Evolutionary conservation across 2,329 filamentous ascomycete genomes (phyloP), one percentile per base, ranked within the genome.

Genomic region (Fonsecaea monophora): DNA sequence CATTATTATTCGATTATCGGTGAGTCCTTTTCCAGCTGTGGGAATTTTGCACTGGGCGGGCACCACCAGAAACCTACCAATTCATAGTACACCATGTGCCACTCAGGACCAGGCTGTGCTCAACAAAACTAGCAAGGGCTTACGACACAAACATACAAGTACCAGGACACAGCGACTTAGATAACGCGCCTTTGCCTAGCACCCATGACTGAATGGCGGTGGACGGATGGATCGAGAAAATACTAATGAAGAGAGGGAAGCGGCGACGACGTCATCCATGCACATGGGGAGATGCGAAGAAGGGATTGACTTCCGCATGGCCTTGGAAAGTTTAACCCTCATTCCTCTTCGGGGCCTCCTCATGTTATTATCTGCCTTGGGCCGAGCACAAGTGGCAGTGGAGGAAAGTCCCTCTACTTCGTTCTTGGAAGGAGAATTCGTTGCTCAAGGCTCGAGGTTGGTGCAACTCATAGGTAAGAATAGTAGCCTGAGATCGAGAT

Each of bases 101-200:
- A 21, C 59, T 42, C 45, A 61, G 40, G 18, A 9, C 40, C 57
- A 48, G 59, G 59, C 59, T 61, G 59, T 61, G 59, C 45, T 61
- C n/a, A 34, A 61, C 8, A n/a, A 38, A 15, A 35, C n/a, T 40
- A 40, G 13, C 53, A 54, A 3, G 18, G 34, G 30, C 53, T 13
- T 34, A 61, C 32, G 34, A 60, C 57, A 50, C 57, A 35, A n/a
- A 55, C 53, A n/a, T 55, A 37, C 53, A 55, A 34, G 40, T 61
- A 61, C 34, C 25, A 25, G 25, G 25, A 25, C 25, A n/a, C 45
- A 12, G 8, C 45, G 45, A 50, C 18, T 30, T n/a, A 45, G 40
- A 45, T 10, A n/a, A 6, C 40, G 40, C 18, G 15, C 8, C n/a
- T 25, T 25, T 25, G 25, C 25, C 25, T 25, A 25, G 25, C 25